A percentile compares a stretch with the other conserved stretches of the same genome.
Evolutionary conservation across 495 filamentous ascomycete species (phyloP).

Genomic region (Hyphodiscus hymeniophilus): DNA sequence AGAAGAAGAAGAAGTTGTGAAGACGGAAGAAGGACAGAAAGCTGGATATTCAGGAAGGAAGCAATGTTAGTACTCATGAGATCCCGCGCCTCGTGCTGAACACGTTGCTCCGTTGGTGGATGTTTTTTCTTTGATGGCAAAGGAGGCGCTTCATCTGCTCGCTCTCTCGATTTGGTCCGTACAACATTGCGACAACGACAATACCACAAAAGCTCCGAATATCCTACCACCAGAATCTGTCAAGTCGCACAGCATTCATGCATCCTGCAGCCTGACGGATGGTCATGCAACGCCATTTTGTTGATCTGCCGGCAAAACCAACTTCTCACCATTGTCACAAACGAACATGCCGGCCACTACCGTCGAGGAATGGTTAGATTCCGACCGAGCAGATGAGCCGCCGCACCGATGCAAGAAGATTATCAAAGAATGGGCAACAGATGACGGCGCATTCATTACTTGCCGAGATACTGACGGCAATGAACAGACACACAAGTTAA

Average conservation of each 20-base stretch:
- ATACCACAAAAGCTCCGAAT: neutral
- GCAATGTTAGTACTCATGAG: conserved; percentile 1
- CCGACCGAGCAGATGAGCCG: conserved; percentile 13
- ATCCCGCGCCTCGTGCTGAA: neutral
- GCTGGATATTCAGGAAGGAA: conserved; percentile 1
- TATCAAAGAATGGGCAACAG: conserved; percentile 24
- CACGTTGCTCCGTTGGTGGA: conserved; percentile 5
- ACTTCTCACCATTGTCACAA: conserved; percentile 2
- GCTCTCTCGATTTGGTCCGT: neutral
- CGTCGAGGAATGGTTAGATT: conserved; percentile 23
- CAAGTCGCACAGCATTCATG: conserved; percentile 23
- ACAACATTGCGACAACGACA: neutral
- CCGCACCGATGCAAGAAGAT: conserved; percentile 30
- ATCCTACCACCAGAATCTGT: neutral
- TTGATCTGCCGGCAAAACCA: conserved; percentile 5
- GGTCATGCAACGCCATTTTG: conserved; percentile 20
- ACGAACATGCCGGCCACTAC: conserved; percentile 23
- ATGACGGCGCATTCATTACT: conserved; percentile 26
- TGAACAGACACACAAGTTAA: conserved; percentile 30
- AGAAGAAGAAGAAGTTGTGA: conserved; percentile 14
- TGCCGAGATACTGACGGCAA: conserved; percentile 30
- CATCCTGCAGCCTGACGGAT: conserved; percentile 24
- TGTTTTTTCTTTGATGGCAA: neutral
- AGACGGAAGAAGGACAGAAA: conserved; percentile 21
- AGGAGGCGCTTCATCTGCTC: conserved; percentile 15